Evolutionary conservation across 208 protist species (phyloP), one percentile per base, ranked within the genome.

Genomic region (Crithidia mellificae): DNA sequence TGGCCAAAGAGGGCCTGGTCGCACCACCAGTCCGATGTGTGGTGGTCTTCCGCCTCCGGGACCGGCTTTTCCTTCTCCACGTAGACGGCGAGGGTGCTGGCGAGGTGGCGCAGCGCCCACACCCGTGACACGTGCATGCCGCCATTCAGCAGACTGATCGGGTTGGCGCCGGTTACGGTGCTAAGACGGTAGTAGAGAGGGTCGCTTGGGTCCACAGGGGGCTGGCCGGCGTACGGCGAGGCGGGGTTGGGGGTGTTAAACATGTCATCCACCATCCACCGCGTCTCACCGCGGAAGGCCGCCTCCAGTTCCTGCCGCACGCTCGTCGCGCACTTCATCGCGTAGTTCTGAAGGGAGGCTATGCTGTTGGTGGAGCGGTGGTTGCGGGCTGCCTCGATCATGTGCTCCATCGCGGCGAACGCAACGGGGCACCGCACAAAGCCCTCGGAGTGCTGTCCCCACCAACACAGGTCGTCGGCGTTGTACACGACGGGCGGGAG

Each of bases 401-500:
- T 61, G 46, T 74, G 61, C 27, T 79, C 74, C 55, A 79, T 50
- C 32, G 69, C 34, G 2, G 64, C 61, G n/a, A 69, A 72, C 12
- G 69, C 68, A 6, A 68, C 38, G 6, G 69, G 74, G 46, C 74
- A 79, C 24, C 29, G 41, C 49, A 73, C 22, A 25, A 71, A 68
- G 19, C 50, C 43, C 2, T 63, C 12, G 4, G 64, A 58, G 52
- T 68, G 64, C 54, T 80, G 75, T 6, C 64, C 69, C 64, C 75
- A 74, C 58, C 72, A 74, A 52, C 75, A 80, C 11, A 57, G 49
- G 19, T 70, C 53, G 8, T 80, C 75, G 6, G 68, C 51, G 58
- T 80, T 80, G 75, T 72, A 80, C 44, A 80, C 30, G n/a, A 80
- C 51, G 1, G 75, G 75, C 32, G 75, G 54, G 63, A 80, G 69